Evolutionary conservation across 257 asterid genomes (phyloP), one percentile per base, ranked within the genome.

Genomic region (Jasminum sambac): DNA sequence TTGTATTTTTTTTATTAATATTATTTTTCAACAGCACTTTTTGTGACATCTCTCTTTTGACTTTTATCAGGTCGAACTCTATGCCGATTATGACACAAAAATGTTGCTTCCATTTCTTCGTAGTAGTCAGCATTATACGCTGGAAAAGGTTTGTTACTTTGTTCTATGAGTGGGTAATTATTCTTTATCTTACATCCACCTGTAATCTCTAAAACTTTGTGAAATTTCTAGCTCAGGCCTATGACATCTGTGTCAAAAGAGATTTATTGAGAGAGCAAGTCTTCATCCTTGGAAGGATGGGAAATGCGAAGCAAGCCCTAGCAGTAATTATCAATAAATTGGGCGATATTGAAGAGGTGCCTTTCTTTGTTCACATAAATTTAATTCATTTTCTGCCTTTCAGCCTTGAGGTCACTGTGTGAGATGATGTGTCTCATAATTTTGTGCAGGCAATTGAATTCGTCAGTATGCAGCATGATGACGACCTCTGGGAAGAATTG

Each of bases 221-320:
- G 61, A 66, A 67, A 73, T 69, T 74, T 74, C 73, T 13, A 55
- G 73, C 66, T 66, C 91, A 95, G 99, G 99, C 99, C 64, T 86
- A 88, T 85, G 98, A 95, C 71, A 88, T 91, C 71, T 91, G 97
- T 74, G 85, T 90, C 34, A 81, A 73, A 78, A 86, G 85, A 80
- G 88, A 79, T 75, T 83, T 95, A 72, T 75, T 95, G 43, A 77
- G 77, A 70, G 98, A 92, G 87, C 99, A 89, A 87, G 98, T 95
- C 72, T 95, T 90, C 80, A 87, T 95, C 75, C 95, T 95, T 40
- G 99, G 99, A 85, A 88, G 98, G 86, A 95, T 91, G 99, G 99
- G 99, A 79, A 91, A 91, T 70, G 52, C 96, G 8, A 92, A 86
- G 86, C 86, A 87, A 81, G 98, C 99, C 64, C 88, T 95, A 66